A percentile compares a stretch with the other conserved stretches of the same genome.
These are phyloP conservation scores for Termitomyces sp. DNA, from an alignment of 768 basidiomycete genomes.

Conservation along the genomic window DNA sequence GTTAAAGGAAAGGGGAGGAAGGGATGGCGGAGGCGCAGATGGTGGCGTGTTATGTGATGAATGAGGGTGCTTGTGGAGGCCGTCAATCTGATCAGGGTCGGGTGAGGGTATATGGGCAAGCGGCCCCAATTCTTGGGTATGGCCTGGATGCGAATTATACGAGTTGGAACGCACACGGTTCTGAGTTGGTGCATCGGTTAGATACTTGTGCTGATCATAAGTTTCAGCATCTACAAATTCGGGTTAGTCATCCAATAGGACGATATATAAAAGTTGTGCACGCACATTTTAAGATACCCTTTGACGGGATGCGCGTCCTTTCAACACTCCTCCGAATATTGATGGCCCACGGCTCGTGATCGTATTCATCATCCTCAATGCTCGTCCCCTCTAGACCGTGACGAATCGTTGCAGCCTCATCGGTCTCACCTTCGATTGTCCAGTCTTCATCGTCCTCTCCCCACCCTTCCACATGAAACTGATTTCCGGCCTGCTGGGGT, in stretches of 20 bases:
- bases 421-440: slow-evolving; percentile 61
- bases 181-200: slow-evolving; percentile 41
- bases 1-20: slow-evolving; percentile 56
- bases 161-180: slow-evolving; percentile 78
- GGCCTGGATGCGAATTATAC: slow-evolving; percentile 54
- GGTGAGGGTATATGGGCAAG: slow-evolving; percentile 79
- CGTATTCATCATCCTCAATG: slow-evolving; percentile 48
- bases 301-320: slow-evolving; percentile 57
- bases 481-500: slow-evolving; percentile 31
- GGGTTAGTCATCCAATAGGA: not conserved
- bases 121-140: slow-evolving; percentile 57
- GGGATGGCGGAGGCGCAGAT: slow-evolving; percentile 23
- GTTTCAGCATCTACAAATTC: slow-evolving; percentile 51
- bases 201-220: slow-evolving; percentile 61
- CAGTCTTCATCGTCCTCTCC: slow-evolving; percentile 82
- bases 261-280: slow-evolving; percentile 15
- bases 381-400: slow-evolving; percentile 46
- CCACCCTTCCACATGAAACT: slow-evolving; percentile 47
- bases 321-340: slow-evolving; percentile 71
- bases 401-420: slow-evolving; percentile 73
- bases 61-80: slow-evolving; percentile 66
- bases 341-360: slow-evolving; percentile 75
- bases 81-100: slow-evolving; percentile 84
- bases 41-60: slow-evolving; percentile 31
- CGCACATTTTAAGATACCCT: slow-evolving; percentile 88